These are phyloP conservation scores for Colletotrichum lini DNA, from an alignment of 2,329 filamentous ascomycete genomes.

Conservation along the genomic window DNA sequence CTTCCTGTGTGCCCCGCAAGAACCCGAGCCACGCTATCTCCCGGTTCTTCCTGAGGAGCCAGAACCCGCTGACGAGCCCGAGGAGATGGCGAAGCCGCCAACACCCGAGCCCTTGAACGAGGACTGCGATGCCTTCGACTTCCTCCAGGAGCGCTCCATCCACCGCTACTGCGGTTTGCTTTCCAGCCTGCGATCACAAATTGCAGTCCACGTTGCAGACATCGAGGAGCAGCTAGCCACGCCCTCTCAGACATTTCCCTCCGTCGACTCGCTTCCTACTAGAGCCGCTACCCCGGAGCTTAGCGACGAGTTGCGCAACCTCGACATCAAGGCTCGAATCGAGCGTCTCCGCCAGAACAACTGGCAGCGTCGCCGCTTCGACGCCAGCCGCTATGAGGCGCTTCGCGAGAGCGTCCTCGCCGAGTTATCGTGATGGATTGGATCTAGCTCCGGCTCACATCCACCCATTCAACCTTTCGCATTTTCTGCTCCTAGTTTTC, in stretches of 20 bases:
- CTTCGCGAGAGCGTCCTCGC: constrained; percentile 66
- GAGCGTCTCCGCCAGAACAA: constrained; percentile 67
- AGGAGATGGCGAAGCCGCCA: constrained; percentile 44
- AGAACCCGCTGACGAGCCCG: constrained; percentile 43
- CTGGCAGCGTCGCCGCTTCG: constrained; percentile 71
- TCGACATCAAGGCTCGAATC: constrained; percentile 66
- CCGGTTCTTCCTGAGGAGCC: constrained; percentile 41
- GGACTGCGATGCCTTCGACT: constrained; percentile 49
- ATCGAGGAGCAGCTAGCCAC: constrained; percentile 58
- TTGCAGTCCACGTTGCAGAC: constrained; percentile 62
- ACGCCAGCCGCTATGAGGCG: constrained; percentile 66
- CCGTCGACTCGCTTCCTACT: constrained; percentile 38
- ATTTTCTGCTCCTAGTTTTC: neutral
- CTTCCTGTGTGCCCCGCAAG: constrained; percentile 46
- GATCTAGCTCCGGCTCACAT: constrained; percentile 23
- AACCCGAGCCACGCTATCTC: constrained; percentile 40
- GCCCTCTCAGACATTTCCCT: constrained; percentile 42
- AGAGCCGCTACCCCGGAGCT: constrained; percentile 38
- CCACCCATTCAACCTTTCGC: neutral
- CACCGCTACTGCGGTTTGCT: constrained; percentile 66
- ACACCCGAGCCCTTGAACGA: constrained; percentile 39
- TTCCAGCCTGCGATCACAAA: constrained; percentile 62
- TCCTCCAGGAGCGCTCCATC: constrained; percentile 60
- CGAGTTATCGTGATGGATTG: constrained; percentile 58
- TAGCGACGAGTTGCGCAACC: constrained; percentile 54